Evolutionary conservation across 2,329 filamentous ascomycete species (phyloP), one percentile per base, ranked within the genome.

Genomic region (Penicillium glabrum): DNA sequence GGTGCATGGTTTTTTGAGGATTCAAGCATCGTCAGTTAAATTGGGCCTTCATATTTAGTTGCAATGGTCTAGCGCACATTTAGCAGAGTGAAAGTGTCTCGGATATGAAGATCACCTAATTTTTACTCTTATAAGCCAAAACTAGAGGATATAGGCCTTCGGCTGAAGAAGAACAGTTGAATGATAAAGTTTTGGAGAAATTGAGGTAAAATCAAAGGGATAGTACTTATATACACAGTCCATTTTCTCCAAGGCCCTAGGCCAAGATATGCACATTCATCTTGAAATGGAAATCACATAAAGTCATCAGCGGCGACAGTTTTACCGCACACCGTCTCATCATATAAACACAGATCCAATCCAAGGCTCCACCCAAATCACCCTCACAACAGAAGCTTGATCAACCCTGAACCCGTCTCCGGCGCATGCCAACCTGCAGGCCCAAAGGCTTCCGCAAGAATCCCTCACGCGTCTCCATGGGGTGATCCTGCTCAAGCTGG

Each of bases 371-470:
- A 41, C 4, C 9, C 37, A 41, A 11, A 19, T 10, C 16, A 37
- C n/a, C 35, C 5, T n/a, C 35, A 37, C 35, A 3, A 13, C 3
- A 19, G 16, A 7, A 37, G 7, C 16, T n/a, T 8, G n/a, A 8
- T 41, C 19, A 41, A 13, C 19, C 16, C 37, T 41, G 37, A 19
- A 21, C 19, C 10, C 19, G n/a, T 5, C 69, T 60, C 70, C 77
- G 79, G 70, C 77, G 82, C 68, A 90, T 77, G 6, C 83, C 88
- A 51, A 91, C 86, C 50, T 86, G 76, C 70, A 92, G 75, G 2
- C 80, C 87, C 41, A 93, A 61, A 0, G 91, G 91, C 79, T 96
- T 96, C 67, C 90, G 82, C 75, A 95, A 75, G 70, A 96, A 96
- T 0, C 91, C 91, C 71, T 95, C 91, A 16, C 87, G 79, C 0